Evolutionary conservation across 2,329 filamentous ascomycete species (phyloP).

Genomic region (Aspergillus ochraceoroseus): DNA sequence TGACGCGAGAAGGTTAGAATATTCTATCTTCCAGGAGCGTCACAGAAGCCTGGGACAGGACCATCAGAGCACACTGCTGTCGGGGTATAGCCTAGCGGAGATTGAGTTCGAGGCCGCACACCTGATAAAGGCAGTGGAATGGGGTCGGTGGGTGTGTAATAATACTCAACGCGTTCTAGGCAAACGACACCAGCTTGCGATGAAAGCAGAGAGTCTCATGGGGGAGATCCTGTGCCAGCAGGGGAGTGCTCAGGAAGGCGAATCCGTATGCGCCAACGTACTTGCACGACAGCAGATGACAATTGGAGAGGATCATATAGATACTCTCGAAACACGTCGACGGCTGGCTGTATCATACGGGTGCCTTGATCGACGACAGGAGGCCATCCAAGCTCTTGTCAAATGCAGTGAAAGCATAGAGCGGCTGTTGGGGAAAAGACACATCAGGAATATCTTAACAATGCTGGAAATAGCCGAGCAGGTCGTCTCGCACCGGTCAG

Average conservation of each 20-base stretch:
- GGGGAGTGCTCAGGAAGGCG: conserved; percentile 27
- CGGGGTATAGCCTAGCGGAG: conserved; percentile 29
- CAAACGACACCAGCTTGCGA: conserved; percentile 24
- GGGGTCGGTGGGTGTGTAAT: conserved; percentile 30
- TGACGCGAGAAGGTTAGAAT: conserved; percentile 27
- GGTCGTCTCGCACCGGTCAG: conserved; percentile 21
- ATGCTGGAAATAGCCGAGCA: conserved; percentile 25
- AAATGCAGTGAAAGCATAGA: conserved; percentile 23
- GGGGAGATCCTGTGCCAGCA: conserved; percentile 26
- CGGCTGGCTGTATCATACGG: conserved; percentile 26
- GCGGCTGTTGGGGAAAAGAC: conserved; percentile 26
- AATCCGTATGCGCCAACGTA: conserved; percentile 31
- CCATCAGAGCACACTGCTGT: conserved; percentile 27
- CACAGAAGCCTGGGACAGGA: conserved; percentile 27
- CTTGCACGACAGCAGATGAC: conserved; percentile 33
- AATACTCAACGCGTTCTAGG: conserved; percentile 28
- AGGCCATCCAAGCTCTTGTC: conserved; percentile 23
- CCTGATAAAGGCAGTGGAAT: conserved; percentile 27
- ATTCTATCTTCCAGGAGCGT: conserved; percentile 31
- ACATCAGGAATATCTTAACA: conserved; percentile 24
- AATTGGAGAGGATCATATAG: conserved; percentile 31
- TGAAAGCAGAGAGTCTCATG: conserved; percentile 30
- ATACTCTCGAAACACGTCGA: conserved; percentile 29
- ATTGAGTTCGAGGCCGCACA: conserved; percentile 26
- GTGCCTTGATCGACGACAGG: conserved; percentile 21